These are phyloP conservation scores for Exobasidium rhododendri DNA, from an alignment of 1,284 basidiomycete species.

Conservation along the genomic window DNA sequence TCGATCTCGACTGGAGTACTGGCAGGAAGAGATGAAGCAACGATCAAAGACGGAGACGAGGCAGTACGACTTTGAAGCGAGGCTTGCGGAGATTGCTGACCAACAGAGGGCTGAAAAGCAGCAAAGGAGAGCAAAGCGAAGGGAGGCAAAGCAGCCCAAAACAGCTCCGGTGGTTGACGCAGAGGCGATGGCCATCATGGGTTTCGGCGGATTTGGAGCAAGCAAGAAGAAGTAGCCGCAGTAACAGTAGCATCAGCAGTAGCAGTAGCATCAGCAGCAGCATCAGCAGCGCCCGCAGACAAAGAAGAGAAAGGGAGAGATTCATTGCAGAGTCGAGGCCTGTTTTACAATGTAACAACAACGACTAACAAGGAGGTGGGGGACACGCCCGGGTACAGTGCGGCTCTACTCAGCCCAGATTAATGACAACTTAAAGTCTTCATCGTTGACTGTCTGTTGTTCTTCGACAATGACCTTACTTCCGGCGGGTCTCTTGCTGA, in stretches of 20 bases:
- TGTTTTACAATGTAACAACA: too few relatives aligned
- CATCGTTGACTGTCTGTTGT: slow-evolving; percentile 80
- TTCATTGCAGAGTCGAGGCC: too few relatives aligned
- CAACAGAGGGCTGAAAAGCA: slow-evolving; percentile 72
- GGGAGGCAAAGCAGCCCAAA: slow-evolving; percentile 46
- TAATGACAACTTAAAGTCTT: slow-evolving; percentile 64
- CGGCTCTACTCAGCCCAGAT: slow-evolving; percentile 25
- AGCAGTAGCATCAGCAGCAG: background rate
- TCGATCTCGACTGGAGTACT: slow-evolving; percentile 69
- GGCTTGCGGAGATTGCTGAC: slow-evolving; percentile 76
- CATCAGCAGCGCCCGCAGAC: background rate
- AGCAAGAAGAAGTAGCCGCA: slow-evolving; percentile 59
- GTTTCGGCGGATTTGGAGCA: slow-evolving; percentile 83
- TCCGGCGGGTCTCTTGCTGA: slow-evolving; percentile 55
- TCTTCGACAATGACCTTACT: slow-evolving; percentile 69
- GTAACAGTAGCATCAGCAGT: background rate
- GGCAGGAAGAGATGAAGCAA: background rate
- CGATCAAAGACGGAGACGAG: background rate
- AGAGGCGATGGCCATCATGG: slow-evolving; percentile 82
- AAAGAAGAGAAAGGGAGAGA: too few relatives aligned
- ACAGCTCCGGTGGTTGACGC: slow-evolving; percentile 15
- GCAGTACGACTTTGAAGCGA: slow-evolving; percentile 83
- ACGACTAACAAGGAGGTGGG: too few relatives aligned
- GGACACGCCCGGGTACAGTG: background rate
- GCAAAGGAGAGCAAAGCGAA: slow-evolving; percentile 62